These are phyloP conservation scores for Botrytis paeoniae DNA, from an alignment of 2,329 filamentous ascomycete species.

Conservation along the genomic window DNA sequence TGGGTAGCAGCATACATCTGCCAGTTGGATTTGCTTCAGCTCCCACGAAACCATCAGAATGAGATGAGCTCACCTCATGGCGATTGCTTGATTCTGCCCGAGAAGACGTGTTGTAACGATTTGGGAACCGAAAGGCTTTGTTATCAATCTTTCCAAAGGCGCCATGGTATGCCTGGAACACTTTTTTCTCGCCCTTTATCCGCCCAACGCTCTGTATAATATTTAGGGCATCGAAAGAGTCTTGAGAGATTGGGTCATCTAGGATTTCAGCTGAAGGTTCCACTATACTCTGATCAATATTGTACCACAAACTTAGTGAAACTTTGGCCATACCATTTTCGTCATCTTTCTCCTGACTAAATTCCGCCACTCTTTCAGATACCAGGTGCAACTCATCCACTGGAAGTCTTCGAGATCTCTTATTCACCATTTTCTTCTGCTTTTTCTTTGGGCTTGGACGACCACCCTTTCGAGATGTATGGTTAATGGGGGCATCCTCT, in stretches of 20 bases:
- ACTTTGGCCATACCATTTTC: conserved; percentile 3
- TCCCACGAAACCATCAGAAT: conserved; percentile 34
- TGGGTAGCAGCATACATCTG: conserved; percentile 25
- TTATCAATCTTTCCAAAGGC: conserved; percentile 21
- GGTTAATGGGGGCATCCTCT: background rate
- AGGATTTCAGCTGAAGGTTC: conserved; percentile 24
- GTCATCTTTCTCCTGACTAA: conserved; percentile 17
- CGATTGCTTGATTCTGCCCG: background rate
- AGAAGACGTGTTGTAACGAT: conserved; percentile 1
- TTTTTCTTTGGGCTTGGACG: background rate
- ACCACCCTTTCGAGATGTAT: background rate
- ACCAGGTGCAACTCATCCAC: conserved; percentile 26
- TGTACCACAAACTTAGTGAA: background rate
- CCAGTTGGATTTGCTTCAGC: conserved; percentile 31
- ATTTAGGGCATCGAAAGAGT: background rate
- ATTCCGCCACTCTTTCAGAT: conserved; percentile 18
- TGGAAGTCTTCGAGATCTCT: conserved; percentile 25
- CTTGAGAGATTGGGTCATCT: conserved; percentile 32
- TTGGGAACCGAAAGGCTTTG: conserved; percentile 28
- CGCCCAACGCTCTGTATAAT: background rate
- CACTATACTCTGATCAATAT: conserved; percentile 9
- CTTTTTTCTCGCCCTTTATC: background rate
- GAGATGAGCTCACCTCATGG: conserved; percentile 11
- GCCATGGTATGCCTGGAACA: background rate
- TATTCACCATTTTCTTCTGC: conserved; percentile 15